Conservation (phyloP, 805 yeast genomes). For the Nadsonia fulvescens region DNA sequence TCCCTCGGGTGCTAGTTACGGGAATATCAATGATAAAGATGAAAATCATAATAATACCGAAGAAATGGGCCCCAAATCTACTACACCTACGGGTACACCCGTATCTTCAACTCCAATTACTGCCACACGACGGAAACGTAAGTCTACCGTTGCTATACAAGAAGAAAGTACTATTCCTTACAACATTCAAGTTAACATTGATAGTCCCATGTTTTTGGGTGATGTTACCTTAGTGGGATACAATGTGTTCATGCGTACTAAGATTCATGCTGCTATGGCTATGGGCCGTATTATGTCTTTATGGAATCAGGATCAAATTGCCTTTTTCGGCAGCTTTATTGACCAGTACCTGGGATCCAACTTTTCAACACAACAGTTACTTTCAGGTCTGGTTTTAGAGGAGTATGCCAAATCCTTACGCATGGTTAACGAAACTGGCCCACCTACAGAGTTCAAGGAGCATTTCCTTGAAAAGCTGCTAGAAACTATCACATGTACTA, state of each 20-base stretch:
- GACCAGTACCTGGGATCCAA: slow-evolving; percentile 32
- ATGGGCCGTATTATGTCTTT: slow-evolving; percentile 33
- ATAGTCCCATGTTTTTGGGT: slow-evolving; percentile 81
- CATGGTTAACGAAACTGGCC: slow-evolving; percentile 1
- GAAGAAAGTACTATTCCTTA: slow-evolving; percentile 10
- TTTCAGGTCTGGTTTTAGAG: slow-evolving; percentile 49
- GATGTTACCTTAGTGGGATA: slow-evolving; percentile 74
- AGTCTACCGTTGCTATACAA: slow-evolving; percentile 4
- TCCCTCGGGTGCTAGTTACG: slow-evolving; percentile 48
- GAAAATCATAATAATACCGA: too few relatives aligned
- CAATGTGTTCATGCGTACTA: slow-evolving; percentile 55
- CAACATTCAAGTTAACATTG: slow-evolving; percentile 47
- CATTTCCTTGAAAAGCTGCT: slow-evolving; percentile 8
- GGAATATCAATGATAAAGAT: slow-evolving; percentile 8
- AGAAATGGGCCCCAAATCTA: too few relatives aligned
- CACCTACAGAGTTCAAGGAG: slow-evolving; percentile 5
- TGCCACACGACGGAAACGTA: too few relatives aligned
- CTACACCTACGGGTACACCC: too few relatives aligned
- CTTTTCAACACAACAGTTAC: slow-evolving; percentile 67
- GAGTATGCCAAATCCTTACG: slow-evolving; percentile 26
- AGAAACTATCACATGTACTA: slow-evolving; percentile 7
- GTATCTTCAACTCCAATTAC: too few relatives aligned
- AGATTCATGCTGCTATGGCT: slow-evolving; percentile 58
- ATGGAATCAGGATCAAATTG: slow-evolving; percentile 9
- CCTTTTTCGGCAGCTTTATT: slow-evolving; percentile 7